These are phyloP conservation scores for Austroboletus novae-zelandiae DNA, from an alignment of 1,284 basidiomycete species.

Conservation along the genomic window DNA sequence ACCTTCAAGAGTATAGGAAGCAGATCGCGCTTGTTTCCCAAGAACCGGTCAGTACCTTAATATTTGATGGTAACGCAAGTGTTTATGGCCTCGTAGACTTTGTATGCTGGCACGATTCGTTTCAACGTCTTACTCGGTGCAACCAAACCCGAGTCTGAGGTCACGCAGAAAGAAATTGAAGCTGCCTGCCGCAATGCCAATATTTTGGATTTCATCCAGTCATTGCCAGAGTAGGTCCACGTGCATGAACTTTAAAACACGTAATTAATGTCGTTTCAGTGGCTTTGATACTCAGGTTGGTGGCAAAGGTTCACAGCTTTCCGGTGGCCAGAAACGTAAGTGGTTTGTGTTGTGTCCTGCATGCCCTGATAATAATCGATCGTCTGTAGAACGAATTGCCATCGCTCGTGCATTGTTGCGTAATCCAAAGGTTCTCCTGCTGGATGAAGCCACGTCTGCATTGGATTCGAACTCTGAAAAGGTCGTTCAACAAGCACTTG, in stretches of 20 bases:
- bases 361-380: neutral
- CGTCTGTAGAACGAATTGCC: conserved; percentile 79
- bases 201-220: conserved; percentile 89
- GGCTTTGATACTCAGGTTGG: conserved; percentile 84
- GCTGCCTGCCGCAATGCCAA: conserved; percentile 83
- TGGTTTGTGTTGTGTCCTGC: conserved; percentile 7
- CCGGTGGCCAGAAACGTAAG: conserved; percentile 90
- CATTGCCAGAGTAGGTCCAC: conserved; percentile 72
- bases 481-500: conserved; percentile 92
- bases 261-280: conserved; percentile 26
- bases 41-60: conserved; percentile 54
- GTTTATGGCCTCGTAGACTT: conserved; percentile 38
- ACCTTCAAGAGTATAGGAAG: conserved; percentile 82
- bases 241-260: neutral
- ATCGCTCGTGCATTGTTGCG: conserved; percentile 95
- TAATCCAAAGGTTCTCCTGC: conserved; percentile 88
- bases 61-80: neutral
- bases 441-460: conserved; percentile 93
- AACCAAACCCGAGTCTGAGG: conserved; percentile 74
- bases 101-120: conserved; percentile 85
- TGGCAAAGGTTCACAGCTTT: conserved; percentile 91
- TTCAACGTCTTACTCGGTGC: conserved; percentile 92
- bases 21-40: conserved; percentile 90
- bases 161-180: conserved; percentile 88
- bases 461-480: conserved; percentile 93